Percentiles rank a stretch among this genome's conserved stretches.
These are phyloP conservation scores for Raffaelea albimanens DNA, from an alignment of 2,329 filamentous ascomycete genomes.

Conservation along the genomic window DNA sequence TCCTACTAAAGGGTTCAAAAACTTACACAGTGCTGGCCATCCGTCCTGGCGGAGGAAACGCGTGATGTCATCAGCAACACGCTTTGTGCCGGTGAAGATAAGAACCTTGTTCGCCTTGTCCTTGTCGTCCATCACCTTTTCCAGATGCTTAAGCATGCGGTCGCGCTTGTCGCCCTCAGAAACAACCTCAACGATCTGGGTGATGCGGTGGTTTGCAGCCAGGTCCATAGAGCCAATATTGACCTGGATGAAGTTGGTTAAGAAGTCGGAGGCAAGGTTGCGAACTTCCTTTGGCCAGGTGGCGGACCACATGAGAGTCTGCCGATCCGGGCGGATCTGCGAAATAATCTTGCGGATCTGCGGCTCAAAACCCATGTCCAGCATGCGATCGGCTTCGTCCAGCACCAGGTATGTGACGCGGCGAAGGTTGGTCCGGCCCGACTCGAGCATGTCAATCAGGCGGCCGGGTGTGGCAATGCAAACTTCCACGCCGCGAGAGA, in stretches of 20 bases:
- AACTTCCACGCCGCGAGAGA: slow-evolving; percentile 91
- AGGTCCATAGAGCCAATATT: slow-evolving; percentile 96
- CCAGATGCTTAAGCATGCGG: slow-evolving; percentile 91
- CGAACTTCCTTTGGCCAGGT: slow-evolving; percentile 99
- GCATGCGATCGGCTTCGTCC: slow-evolving; percentile 98
- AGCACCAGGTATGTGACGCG: slow-evolving; percentile 97
- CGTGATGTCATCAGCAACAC: slow-evolving; percentile 95
- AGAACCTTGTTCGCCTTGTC: slow-evolving; percentile 89
- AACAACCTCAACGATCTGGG: slow-evolving; percentile 93
- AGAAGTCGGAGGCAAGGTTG: slow-evolving; percentile 80
- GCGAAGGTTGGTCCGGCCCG: slow-evolving; percentile 94
- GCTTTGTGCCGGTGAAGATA: slow-evolving; percentile 89
- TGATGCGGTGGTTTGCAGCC: slow-evolving; percentile 94
- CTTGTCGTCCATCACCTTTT: slow-evolving; percentile 96
- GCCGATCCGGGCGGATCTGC: slow-evolving; percentile 95
- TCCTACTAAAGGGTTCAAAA: too few species aligned
- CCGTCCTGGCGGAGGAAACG: slow-evolving; percentile 95
- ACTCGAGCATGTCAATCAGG: slow-evolving; percentile 97
- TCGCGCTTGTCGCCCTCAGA: slow-evolving; percentile 97
- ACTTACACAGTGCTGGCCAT: slow-evolving; percentile 91
- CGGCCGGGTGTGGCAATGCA: slow-evolving; percentile 97
- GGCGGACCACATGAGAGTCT: slow-evolving; percentile 99
- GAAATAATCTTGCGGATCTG: slow-evolving; percentile 98
- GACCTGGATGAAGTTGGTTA: slow-evolving; percentile 95
- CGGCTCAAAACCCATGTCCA: slow-evolving; percentile 99